A percentile compares a stretch with the other conserved stretches of the same genome.
Evolutionary conservation across 2,329 filamentous ascomycete species (phyloP).

Genomic region (Helicocarpus griseus): DNA sequence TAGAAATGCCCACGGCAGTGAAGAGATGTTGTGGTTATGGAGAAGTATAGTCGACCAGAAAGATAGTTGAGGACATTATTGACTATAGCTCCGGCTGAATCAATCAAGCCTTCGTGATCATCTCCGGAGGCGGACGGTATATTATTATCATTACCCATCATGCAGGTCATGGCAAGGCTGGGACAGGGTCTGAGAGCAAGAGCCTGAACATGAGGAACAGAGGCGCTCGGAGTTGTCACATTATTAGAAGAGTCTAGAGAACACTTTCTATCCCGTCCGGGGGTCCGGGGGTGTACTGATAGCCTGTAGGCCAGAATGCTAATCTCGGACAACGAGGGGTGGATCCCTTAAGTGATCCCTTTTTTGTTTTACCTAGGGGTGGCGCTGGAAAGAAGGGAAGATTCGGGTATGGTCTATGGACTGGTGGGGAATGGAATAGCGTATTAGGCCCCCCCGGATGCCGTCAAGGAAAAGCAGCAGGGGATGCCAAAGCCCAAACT

Average conservation of each 20-base stretch:
- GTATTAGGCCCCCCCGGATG: not conserved
- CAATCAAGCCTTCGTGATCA: constrained; percentile 5
- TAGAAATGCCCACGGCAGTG: not conserved
- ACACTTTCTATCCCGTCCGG: not conserved
- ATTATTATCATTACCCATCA: constrained; percentile 6
- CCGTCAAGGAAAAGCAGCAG: not conserved
- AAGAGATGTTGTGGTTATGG: not conserved
- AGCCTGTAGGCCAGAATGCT: not conserved
- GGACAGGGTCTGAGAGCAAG: constrained; percentile 1
- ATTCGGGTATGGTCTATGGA: constrained; percentile 1
- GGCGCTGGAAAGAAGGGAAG: not conserved
- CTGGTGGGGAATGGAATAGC: not conserved
- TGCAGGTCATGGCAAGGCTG: constrained; percentile 6
- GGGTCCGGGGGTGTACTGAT: not conserved
- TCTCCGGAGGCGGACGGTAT: constrained; percentile 3
- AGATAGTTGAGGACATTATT: not conserved
- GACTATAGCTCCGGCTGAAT: constrained; percentile 1
- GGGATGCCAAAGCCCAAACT: no score
- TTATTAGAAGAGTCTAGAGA: not conserved
- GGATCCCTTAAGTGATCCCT: constrained; percentile 3
- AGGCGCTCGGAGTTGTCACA: not conserved
- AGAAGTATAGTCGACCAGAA: not conserved
- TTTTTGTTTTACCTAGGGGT: not conserved
- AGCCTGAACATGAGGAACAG: constrained; percentile 1
- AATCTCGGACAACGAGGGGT: constrained; percentile 4